Evolutionary conservation across 768 basidiomycete genomes (phyloP), one percentile per base, ranked within the genome.

Genomic region (Piloderma croceum): DNA sequence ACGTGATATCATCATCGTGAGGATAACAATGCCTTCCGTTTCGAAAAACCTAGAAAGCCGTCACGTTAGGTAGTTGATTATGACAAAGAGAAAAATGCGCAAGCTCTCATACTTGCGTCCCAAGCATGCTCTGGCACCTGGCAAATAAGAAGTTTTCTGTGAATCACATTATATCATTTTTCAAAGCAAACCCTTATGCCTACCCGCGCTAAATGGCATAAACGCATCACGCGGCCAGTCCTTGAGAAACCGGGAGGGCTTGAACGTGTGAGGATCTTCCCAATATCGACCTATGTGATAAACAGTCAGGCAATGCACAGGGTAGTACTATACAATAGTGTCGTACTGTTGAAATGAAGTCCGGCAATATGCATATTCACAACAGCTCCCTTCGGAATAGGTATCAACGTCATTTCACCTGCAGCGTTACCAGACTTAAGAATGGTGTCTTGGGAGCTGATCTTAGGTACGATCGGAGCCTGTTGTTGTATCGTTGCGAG

Each of bases 191-290:
- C 32, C 1, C 31, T 19, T 13, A 17, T 13, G 44, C 56, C 41
- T 39, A 61, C 73, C 73, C 32, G 53, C 60, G 39, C 69, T 73
- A 50, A 77, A 77, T 3, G 76, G 73, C 19, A 74, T 27, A 49
- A 75, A 77, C 0, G 76, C 77, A 48, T 77, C 74, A 25, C 66
- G 62, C 15, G 71, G 66, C 69, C 73, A 79, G 35, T 76, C 69
- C 24, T 62, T 64, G 13, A 76, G 54, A 59, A 77, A 77, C 6
- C 76, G 65, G 20, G 63, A 61, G 0, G 67, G 67, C 17, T 55
- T 59, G 51, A 67, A 69, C 10, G 43, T 48, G 18, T 54, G 32
- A 1, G 67, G 66, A 22, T 68, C 61, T 5, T 59, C 50, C 66
- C 67, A 68, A 49, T 65, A 65, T 7, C 50, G 49, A 4, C 64